Conservation (phyloP, 352 stramenopile species). For the Globisporangium heterothallicum region DNA sequence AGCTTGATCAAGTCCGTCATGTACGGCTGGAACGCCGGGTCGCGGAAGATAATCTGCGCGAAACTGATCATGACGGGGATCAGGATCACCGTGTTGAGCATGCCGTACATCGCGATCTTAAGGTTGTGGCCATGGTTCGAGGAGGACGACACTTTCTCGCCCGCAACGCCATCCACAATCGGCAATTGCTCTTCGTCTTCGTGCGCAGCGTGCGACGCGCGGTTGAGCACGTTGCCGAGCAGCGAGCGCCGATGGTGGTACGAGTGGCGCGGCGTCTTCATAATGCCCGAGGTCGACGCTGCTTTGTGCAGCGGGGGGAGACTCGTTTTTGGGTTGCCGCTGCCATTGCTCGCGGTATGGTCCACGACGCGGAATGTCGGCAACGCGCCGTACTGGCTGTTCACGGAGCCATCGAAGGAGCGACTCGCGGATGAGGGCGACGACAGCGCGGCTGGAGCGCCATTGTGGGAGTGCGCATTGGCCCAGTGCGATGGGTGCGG, state of each 20-base stretch:
- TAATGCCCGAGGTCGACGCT: not conserved
- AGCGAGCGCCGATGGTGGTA: conserved; percentile 32
- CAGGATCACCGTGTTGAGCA: conserved; percentile 93
- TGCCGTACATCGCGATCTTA: conserved; percentile 80
- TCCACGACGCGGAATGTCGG: conserved; percentile 12
- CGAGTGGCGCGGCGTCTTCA: conserved; percentile 51
- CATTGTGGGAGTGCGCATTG: conserved; percentile 10
- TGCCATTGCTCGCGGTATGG: not conserved
- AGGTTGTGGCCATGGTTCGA: conserved; percentile 19
- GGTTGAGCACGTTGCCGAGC: conserved; percentile 3
- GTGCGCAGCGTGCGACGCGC: conserved; percentile 1
- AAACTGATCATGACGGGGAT: conserved; percentile 91
- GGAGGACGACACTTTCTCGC: not conserved
- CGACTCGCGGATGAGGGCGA: conserved; percentile 25
- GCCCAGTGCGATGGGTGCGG: conserved; percentile 15
- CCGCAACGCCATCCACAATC: conserved; percentile 1
- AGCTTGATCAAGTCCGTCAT: conserved; percentile 94
- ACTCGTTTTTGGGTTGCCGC: not conserved
- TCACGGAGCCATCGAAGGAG: conserved; percentile 37
- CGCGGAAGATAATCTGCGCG: conserved; percentile 94
- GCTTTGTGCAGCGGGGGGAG: conserved; percentile 10
- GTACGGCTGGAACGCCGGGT: conserved; percentile 89
- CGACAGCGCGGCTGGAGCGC: conserved; percentile 21
- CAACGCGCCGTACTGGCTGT: conserved; percentile 21
- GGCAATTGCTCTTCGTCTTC: conserved; percentile 10